Conservation (phyloP, 129 eudicot genomes). For the Rutidosis leptorrhynchoides region DNA sequence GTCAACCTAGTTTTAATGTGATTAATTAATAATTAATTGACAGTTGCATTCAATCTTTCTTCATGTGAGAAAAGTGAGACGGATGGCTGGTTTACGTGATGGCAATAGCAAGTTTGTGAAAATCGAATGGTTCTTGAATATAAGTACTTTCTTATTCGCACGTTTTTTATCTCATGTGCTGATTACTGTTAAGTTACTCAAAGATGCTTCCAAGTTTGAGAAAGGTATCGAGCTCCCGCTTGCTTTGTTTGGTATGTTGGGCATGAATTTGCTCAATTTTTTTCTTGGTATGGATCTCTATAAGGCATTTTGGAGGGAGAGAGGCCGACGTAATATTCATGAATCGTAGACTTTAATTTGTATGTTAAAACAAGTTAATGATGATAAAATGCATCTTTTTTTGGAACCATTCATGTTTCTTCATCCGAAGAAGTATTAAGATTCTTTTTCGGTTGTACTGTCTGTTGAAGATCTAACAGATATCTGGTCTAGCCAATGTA, state of each 20-base stretch:
- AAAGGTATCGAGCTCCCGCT: conserved; percentile 87
- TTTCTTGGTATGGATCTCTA: conserved; percentile 74
- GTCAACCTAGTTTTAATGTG: conserved; percentile 16
- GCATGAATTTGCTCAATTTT: conserved; percentile 72
- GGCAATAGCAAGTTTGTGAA: conserved; percentile 57
- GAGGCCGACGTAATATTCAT: conserved; percentile 7
- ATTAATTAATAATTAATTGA: no score
- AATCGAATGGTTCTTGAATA: conserved; percentile 80
- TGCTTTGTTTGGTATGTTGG: conserved; percentile 80
- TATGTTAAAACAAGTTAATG: neutral
- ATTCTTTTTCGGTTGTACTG: neutral
- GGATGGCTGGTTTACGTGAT: conserved; percentile 88
- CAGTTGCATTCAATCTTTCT: conserved; percentile 91
- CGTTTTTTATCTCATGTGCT: conserved; percentile 62
- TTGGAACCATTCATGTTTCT: neutral
- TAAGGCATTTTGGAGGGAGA: conserved; percentile 63
- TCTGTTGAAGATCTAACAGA: neutral
- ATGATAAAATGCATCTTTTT: neutral
- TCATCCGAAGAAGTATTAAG: neutral
- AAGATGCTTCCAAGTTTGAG: conserved; percentile 78
- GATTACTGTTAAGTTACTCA: conserved; percentile 63
- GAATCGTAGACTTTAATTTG: conserved; percentile 13
- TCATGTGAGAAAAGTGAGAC: conserved; percentile 74
- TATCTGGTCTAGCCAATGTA: neutral
- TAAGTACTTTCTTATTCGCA: conserved; percentile 55